Conservation (phyloP, 345 rosid genomes). For the Eucalyptus polybractea region DNA sequence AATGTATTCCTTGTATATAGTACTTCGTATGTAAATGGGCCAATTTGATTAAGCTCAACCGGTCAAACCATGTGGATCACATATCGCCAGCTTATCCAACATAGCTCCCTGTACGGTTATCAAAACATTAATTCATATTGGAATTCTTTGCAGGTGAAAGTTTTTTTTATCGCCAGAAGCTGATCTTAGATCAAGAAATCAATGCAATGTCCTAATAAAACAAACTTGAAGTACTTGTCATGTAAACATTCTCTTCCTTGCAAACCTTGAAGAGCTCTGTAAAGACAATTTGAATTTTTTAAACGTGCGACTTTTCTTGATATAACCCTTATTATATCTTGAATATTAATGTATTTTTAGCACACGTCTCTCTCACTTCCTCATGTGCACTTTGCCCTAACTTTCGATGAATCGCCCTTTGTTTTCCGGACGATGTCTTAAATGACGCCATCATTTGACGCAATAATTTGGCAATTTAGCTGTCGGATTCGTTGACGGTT, state of each 20-base stretch:
- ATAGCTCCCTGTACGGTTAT: neutral
- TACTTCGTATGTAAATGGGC: neutral
- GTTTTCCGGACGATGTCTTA: too few relatives aligned
- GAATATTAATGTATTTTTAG: too few relatives aligned
- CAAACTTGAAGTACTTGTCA: neutral
- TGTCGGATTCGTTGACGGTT: neutral
- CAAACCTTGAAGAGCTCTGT: neutral
- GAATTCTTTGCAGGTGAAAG: neutral
- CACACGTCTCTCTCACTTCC: too few relatives aligned
- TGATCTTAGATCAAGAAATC: neutral
- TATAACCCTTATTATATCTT: too few relatives aligned
- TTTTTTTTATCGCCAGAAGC: neutral
- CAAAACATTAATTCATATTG: neutral
- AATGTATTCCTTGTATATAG: fast-evolving
- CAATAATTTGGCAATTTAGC: neutral
- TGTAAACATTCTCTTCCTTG: neutral
- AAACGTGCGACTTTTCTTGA: too few relatives aligned
- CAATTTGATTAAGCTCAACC: neutral
- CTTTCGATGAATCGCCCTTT: too few relatives aligned
- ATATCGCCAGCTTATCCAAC: neutral
- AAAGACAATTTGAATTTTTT: neutral
- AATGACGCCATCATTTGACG: neutral
- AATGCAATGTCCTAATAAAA: neutral
- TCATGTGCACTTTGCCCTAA: too few relatives aligned
- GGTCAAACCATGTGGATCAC: neutral